phyloP scores from a whole-genome alignment of 73 alveolate species.

The Tetrahymena borealis region DNA sequence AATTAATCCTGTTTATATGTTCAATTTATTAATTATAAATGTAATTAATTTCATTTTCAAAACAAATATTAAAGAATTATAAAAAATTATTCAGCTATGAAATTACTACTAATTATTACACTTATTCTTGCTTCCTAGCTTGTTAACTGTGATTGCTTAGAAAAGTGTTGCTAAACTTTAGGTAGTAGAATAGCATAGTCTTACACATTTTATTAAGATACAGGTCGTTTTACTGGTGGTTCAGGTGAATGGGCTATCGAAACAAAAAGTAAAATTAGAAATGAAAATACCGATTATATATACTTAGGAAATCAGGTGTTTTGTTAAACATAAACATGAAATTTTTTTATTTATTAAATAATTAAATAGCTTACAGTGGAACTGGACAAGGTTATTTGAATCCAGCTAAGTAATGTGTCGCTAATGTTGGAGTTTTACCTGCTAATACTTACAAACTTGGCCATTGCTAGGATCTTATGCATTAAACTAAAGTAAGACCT shows the following conservation, averaged over 20 bases:
- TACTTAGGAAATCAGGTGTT: background rate
- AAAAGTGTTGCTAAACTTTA: conserved; percentile 11
- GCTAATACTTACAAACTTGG: conserved; percentile 41
- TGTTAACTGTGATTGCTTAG: background rate
- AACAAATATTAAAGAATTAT: too few species aligned
- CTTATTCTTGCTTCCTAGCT: too few species aligned
- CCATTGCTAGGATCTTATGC: conserved; percentile 43
- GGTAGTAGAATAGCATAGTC: background rate
- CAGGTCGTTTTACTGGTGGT: conserved; percentile 47
- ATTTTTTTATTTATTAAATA: background rate
- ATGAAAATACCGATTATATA: background rate
- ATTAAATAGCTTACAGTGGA: conserved; percentile 11
- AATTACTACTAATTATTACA: too few species aligned
- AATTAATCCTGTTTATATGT: too few species aligned
- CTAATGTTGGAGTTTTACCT: conserved; percentile 44
- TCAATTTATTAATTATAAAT: too few species aligned
- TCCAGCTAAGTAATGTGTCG: conserved; percentile 48
- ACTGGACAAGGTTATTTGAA: conserved; percentile 10
- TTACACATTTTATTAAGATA: conserved; percentile 28
- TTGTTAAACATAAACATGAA: background rate
- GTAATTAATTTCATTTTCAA: too few species aligned
- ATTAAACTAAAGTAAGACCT: conserved; percentile 27
- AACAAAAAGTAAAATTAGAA: too few species aligned
- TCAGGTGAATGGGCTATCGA: conserved; percentile 35
- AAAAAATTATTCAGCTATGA: too few species aligned